Evolutionary conservation across 208 protist species (phyloP), one percentile per base, ranked within the genome.

Genomic region (Giardia duodenalis): DNA sequence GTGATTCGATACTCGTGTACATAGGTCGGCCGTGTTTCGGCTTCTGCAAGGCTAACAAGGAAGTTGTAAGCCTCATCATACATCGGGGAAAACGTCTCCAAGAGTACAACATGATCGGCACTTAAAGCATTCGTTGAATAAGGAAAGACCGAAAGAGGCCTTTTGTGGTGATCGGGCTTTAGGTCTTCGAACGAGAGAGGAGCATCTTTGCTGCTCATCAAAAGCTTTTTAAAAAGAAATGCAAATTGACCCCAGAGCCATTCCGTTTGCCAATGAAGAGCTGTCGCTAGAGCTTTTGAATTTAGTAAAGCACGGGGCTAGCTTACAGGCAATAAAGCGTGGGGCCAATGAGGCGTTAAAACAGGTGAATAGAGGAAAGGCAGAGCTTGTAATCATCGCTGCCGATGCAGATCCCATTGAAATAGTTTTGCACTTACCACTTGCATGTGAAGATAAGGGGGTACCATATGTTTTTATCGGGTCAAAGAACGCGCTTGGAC

Each of bases 391-490:
- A 94, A 96, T 99, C 44, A 97, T 99, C 92, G 98, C 98, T 67
- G 99, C 98, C 42, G 98, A 99, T 95, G 97, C 98, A 45, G 98
- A 99, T 94, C 99, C 99, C 57, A 96, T 99, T 46, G 99, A 99
- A 96, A 99, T 99, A 93, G 95, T 99, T 19, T 95, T 99, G 42
- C 98, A 99, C 95, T 95, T 99, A 19, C 99, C 99, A 46, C 96
- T 99, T 30, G 96, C 99, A 42, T 99, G 98, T 95, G 99, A 99
- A 95, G 98, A 99, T 95, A 99, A 99, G 93, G 94, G 99, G 94
- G 98, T 99, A 87, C 98, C 98, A 90, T 99, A 99, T 96, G 97
- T 99, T 19, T 99, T 99, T 94, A 97, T 99, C n/a, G 97, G 97
- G 30, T 98, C 97, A 44, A 98, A 99, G 95, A 95, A 93, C 0